A percentile compares a stretch with the other conserved stretches of the same genome.
These are phyloP conservation scores for Boletus patriciae DNA, from an alignment of 768 basidiomycete genomes.

Conservation along the genomic window DNA sequence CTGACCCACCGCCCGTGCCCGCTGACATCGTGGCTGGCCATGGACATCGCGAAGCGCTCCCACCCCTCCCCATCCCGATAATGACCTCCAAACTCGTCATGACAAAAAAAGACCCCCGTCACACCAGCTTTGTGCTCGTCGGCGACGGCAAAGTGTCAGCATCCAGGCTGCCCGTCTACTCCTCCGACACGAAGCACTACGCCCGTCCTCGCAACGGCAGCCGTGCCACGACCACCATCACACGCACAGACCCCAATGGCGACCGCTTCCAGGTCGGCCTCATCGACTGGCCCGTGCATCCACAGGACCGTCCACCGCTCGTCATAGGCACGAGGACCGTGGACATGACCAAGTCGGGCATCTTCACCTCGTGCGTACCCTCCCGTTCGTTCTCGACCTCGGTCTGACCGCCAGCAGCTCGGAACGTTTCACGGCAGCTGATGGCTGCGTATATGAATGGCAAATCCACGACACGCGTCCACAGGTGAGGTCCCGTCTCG, in stretches of 20 bases:
- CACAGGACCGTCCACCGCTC: slow-evolving; percentile 5
- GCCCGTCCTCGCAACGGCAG: slow-evolving; percentile 6
- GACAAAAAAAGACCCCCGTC: slow-evolving; percentile 26
- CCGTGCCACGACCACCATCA: slow-evolving; percentile 26
- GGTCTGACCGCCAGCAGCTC: slow-evolving; percentile 10
- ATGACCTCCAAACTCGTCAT: slow-evolving; percentile 26
- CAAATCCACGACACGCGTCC: slow-evolving; percentile 24
- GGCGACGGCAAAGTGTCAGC: too few species aligned
- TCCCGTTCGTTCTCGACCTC: too few species aligned
- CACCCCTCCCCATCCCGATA: not conserved
- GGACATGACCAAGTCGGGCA: slow-evolving; percentile 23
- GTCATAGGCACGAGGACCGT: slow-evolving; percentile 30
- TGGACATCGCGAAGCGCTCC: not conserved
- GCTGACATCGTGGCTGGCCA: not conserved
- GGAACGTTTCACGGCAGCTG: slow-evolving; percentile 25
- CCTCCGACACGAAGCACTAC: slow-evolving; percentile 19
- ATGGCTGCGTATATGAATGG: slow-evolving; percentile 31
- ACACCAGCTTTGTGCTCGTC: slow-evolving; percentile 24
- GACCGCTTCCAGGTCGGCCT: slow-evolving; percentile 28
- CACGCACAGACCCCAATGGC: slow-evolving; percentile 18
- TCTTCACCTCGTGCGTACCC: slow-evolving; percentile 22
- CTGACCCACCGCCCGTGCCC: too few species aligned
- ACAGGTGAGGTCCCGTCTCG: slow-evolving; percentile 21
- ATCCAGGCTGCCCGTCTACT: too few species aligned
- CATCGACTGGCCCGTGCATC: slow-evolving; percentile 30